Evolutionary conservation across 202 grass and related monocot genomes (phyloP).

Genomic region (Brachypodium distachyon): DNA sequence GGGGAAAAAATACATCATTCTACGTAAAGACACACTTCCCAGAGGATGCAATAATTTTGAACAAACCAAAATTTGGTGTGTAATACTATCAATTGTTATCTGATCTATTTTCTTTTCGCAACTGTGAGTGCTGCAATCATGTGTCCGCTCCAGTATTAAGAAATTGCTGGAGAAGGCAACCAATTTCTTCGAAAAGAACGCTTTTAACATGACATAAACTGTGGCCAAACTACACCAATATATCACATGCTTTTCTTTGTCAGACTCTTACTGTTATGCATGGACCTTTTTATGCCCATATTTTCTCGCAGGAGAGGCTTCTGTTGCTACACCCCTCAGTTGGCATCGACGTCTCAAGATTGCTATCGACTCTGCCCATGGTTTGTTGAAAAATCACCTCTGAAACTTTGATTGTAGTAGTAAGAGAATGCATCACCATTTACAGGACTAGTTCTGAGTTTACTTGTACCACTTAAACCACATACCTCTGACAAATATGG

Average conservation of each 20-base stretch:
- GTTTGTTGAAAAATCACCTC: conserved; percentile 16
- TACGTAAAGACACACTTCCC: too few species aligned
- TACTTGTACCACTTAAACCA: background rate
- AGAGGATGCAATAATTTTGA: too few species aligned
- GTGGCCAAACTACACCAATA: background rate
- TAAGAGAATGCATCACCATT: background rate
- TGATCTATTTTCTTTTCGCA: too few species aligned
- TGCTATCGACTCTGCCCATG: conserved; percentile 60
- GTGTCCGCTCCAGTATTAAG: background rate
- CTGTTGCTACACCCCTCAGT: conserved; percentile 23
- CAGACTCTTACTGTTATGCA: background rate
- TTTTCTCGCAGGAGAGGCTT: conserved; percentile 28
- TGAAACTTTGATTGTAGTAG: background rate
- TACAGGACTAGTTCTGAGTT: background rate
- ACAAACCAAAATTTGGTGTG: too few species aligned
- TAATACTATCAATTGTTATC: too few species aligned
- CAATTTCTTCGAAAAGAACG: background rate
- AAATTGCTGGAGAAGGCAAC: background rate
- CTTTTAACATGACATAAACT: background rate
- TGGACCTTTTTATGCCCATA: background rate
- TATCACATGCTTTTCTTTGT: background rate
- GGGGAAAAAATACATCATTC: too few species aligned
- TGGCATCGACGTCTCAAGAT: conserved; percentile 73
- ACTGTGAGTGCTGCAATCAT: too few species aligned
- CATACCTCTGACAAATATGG: background rate